Evolutionary conservation across 1,284 basidiomycete species (phyloP).

Genomic region (Rugosomyces carneus): DNA sequence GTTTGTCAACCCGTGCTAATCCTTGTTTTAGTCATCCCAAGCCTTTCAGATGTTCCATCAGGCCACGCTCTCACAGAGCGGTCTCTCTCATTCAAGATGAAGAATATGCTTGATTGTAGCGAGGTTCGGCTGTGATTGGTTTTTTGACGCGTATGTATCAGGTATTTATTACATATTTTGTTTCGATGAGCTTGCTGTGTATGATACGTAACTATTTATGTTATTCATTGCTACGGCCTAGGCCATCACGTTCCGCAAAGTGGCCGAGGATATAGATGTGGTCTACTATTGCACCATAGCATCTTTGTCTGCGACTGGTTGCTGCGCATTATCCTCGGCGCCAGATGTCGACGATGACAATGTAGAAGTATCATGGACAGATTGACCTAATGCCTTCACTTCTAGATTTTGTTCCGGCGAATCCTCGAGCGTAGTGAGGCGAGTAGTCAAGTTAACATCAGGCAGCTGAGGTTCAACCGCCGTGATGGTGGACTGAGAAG

Average conservation of each 20-base stretch:
- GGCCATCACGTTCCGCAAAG: not conserved
- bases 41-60: slow-evolving; percentile 54
- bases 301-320: not conserved
- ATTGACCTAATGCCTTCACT: not conserved
- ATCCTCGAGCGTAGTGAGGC: slow-evolving; percentile 14
- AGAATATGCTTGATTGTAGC: slow-evolving; percentile 17
- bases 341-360: slow-evolving; percentile 9
- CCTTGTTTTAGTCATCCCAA: slow-evolving; percentile 44
- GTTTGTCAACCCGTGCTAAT: not conserved
- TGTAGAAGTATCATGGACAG: slow-evolving; percentile 3
- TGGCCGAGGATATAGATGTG: not conserved
- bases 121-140: slow-evolving; percentile 18
- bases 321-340: slow-evolving; percentile 13
- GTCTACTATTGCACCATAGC: slow-evolving; percentile 3
- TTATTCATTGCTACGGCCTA: slow-evolving; percentile 8
- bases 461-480: slow-evolving; percentile 10
- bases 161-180: slow-evolving; percentile 21
- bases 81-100: slow-evolving; percentile 46
- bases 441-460: slow-evolving; percentile 5
- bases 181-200: slow-evolving; percentile 14
- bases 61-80: slow-evolving; percentile 50
- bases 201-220: slow-evolving; percentile 9
- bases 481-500: slow-evolving; percentile 8
- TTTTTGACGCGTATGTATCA: slow-evolving; percentile 17
- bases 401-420: slow-evolving; percentile 7